Conservation (phyloP, 75 land plant genomes). For the Pinus albicaulis region DNA sequence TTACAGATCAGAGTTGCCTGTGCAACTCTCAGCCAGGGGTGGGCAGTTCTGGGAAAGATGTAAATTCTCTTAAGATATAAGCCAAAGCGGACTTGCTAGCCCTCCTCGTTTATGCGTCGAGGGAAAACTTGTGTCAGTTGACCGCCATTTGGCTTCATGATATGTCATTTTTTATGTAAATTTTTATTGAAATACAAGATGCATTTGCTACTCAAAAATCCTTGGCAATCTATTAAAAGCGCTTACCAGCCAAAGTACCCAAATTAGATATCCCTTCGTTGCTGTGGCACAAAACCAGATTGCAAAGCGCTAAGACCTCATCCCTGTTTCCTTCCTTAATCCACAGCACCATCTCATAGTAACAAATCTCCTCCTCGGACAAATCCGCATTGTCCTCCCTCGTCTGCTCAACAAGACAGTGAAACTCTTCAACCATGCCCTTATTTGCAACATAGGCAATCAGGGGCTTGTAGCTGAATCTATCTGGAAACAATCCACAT, state of each 20-base stretch:
- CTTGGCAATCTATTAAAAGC: not conserved
- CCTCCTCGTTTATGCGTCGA: no score
- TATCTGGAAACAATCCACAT: constrained; percentile 35
- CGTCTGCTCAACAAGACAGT: constrained; percentile 21
- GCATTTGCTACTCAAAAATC: not conserved
- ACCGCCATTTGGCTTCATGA: no score
- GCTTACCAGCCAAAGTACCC: constrained; percentile 34
- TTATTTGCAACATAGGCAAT: constrained; percentile 42
- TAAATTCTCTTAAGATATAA: no score
- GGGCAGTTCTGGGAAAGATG: no score
- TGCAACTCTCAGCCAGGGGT: no score
- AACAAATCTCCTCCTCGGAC: constrained; percentile 26
- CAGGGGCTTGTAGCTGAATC: constrained; percentile 45
- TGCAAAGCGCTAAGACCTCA: constrained; percentile 40
- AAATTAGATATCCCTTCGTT: constrained; percentile 9
- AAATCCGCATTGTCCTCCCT: constrained; percentile 19
- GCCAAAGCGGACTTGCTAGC: no score
- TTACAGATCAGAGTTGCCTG: no score
- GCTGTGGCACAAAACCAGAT: constrained; percentile 6
- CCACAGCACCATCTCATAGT: constrained; percentile 63
- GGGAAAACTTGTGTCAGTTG: no score
- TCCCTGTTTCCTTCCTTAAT: constrained; percentile 32
- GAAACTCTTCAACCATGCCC: constrained; percentile 46
- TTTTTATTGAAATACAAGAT: no score
- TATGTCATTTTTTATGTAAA: no score